Conservation (phyloP, 2,329 filamentous ascomycete genomes). For the Aspergillus pseudotamarii region DNA sequence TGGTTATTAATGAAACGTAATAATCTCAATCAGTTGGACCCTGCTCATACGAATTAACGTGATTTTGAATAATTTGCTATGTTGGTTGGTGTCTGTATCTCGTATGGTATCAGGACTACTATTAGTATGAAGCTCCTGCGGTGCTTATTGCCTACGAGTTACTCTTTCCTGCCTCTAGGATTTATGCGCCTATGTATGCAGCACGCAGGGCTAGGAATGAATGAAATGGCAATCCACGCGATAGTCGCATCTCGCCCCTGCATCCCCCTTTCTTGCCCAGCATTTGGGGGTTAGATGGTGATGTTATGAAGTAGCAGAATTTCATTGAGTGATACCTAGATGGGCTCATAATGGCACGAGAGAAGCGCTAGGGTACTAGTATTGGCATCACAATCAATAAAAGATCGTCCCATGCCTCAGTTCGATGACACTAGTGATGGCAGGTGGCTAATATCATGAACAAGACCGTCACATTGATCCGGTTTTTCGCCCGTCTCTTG, state of each 20-base stretch:
- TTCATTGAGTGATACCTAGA: background rate
- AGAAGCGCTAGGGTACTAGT: background rate
- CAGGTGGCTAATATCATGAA: background rate
- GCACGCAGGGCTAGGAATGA: slow-evolving; percentile 11
- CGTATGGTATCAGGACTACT: background rate
- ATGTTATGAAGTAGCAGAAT: background rate
- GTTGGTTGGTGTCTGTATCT: background rate
- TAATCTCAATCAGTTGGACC: background rate
- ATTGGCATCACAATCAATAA: background rate
- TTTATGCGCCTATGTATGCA: slow-evolving; percentile 13
- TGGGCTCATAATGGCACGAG: background rate
- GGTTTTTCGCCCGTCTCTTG: background rate
- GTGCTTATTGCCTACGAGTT: background rate
- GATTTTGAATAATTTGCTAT: background rate
- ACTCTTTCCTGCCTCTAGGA: slow-evolving; percentile 2
- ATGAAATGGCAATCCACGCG: slow-evolving; percentile 9
- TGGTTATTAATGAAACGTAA: background rate
- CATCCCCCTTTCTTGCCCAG: slow-evolving; percentile 8
- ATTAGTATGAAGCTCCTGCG: background rate
- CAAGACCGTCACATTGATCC: background rate
- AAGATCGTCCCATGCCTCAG: background rate
- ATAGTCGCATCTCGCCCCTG: slow-evolving; percentile 14
- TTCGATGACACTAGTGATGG: background rate
- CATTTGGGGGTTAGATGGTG: background rate
- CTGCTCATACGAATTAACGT: background rate